phyloP scores from a whole-genome alignment of 345 rosid genomes.

The Pistacia atlantica region DNA sequence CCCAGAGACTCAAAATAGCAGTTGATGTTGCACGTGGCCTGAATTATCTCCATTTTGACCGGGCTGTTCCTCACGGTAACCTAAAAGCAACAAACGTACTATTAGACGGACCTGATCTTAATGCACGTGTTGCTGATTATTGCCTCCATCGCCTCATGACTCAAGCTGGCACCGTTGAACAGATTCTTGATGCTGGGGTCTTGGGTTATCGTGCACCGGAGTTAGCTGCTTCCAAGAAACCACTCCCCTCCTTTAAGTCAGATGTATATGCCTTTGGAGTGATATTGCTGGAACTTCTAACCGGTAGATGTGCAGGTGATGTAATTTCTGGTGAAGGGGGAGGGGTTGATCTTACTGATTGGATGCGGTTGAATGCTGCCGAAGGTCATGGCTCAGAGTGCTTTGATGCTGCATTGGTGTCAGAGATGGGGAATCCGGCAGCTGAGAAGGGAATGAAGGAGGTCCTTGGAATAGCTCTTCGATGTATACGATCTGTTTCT shows the following conservation, averaged over 20 bases:
- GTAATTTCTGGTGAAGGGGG: conserved; percentile 81
- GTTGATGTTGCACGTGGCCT: conserved; percentile 99
- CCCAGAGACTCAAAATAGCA: conserved; percentile 80
- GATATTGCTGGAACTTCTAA: conserved; percentile 73
- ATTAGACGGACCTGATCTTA: conserved; percentile 88
- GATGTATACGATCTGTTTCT: conserved; percentile 77
- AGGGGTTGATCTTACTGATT: conserved; percentile 80
- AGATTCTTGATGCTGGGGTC: conserved; percentile 92
- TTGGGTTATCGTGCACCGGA: conserved; percentile 95
- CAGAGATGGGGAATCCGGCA: conserved; percentile 54
- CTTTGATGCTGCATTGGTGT: conserved; percentile 61
- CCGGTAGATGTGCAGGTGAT: conserved; percentile 93
- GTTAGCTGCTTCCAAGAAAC: conserved; percentile 87
- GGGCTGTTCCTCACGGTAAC: conserved; percentile 97
- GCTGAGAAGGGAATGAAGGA: conserved; percentile 90
- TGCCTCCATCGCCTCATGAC: conserved; percentile 98
- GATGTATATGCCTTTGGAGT: conserved; percentile 97
- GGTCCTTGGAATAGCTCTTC: conserved; percentile 82
- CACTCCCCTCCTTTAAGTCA: conserved; percentile 87
- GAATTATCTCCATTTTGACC: conserved; percentile 95
- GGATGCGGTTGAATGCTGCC: conserved; percentile 68
- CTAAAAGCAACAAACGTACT: conserved; percentile 85
- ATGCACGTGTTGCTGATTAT: conserved; percentile 92
- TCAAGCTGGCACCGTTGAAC: conserved; percentile 91
- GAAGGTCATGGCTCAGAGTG: conserved; percentile 75